Evolutionary conservation across 2,329 filamentous ascomycete genomes (phyloP).

Genomic region (Tolypocladium album): DNA sequence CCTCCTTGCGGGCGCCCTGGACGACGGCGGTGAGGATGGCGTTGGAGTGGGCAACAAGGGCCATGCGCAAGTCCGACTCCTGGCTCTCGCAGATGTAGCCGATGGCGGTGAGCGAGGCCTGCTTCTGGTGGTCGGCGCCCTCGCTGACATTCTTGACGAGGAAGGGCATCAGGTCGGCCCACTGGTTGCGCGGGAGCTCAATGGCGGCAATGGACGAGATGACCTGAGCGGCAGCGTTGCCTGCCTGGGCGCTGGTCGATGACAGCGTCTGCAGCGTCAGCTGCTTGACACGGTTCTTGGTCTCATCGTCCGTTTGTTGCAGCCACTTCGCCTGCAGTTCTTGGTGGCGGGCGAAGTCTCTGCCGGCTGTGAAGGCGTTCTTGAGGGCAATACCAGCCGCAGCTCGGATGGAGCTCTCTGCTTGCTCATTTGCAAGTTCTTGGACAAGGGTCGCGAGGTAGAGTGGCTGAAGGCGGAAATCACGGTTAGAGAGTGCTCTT

Average conservation of each 20-base stretch:
- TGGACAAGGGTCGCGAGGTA: conserved; percentile 89
- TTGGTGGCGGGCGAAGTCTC: conserved; percentile 77
- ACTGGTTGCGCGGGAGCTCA: conserved; percentile 86
- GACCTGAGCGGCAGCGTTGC: conserved; percentile 85
- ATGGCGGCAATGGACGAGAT: conserved; percentile 91
- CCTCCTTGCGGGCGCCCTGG: conserved; percentile 93
- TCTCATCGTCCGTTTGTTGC: conserved; percentile 65
- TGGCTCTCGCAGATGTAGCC: conserved; percentile 97
- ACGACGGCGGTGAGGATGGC: conserved; percentile 96
- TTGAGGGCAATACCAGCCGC: conserved; percentile 95
- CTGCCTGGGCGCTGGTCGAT: conserved; percentile 71
- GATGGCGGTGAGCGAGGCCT: conserved; percentile 89
- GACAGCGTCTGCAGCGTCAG: conserved; percentile 79
- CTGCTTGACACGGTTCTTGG: conserved; percentile 81
- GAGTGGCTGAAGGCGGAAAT: conserved; percentile 51
- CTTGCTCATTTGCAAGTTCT: conserved; percentile 85
- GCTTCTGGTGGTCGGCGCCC: conserved; percentile 81
- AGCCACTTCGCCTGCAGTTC: conserved; percentile 93
- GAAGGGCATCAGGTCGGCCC: conserved; percentile 79
- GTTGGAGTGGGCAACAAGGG: conserved; percentile 81
- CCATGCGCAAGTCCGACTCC: conserved; percentile 73
- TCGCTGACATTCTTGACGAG: conserved; percentile 89
- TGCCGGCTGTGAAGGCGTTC: conserved; percentile 83
- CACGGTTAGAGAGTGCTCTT: conserved; percentile 13
- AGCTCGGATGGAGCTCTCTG: conserved; percentile 74